Percentiles rank a stretch among this genome's conserved stretches.
Evolutionary conservation across 257 asterid species (phyloP).

Genomic region (Henckelia pumila): DNA sequence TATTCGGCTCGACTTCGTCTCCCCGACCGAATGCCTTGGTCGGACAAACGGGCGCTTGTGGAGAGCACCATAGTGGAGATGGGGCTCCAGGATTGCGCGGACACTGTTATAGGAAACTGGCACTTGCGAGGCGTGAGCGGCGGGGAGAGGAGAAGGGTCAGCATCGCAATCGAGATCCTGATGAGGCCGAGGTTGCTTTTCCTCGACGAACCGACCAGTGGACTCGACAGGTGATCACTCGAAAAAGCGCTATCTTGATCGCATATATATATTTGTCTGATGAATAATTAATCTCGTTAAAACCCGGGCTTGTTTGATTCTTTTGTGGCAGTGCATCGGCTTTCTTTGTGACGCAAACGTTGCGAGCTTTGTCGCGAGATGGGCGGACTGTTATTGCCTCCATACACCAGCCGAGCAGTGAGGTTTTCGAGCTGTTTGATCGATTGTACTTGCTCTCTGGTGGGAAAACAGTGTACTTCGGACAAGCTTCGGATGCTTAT

Average conservation of each 20-base stretch:
- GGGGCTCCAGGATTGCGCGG: constrained; percentile 98
- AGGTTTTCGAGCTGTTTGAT: constrained; percentile 92
- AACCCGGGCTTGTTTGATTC: neutral
- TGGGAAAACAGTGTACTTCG: constrained; percentile 90
- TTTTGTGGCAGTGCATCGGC: constrained; percentile 78
- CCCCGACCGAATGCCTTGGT: constrained; percentile 79
- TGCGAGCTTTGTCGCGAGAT: constrained; percentile 79
- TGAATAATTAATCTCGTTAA: neutral
- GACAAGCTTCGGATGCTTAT: constrained; percentile 84
- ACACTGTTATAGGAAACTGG: constrained; percentile 95
- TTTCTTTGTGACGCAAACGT: constrained; percentile 88
- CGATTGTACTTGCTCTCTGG: constrained; percentile 80
- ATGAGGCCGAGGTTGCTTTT: constrained; percentile 94
- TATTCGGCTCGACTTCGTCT: constrained; percentile 82
- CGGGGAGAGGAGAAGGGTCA: constrained; percentile 89
- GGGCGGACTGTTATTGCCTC: constrained; percentile 97
- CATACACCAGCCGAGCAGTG: constrained; percentile 98
- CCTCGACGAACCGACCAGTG: constrained; percentile 97
- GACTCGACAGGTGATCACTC: constrained; percentile 73
- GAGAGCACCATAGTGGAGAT: constrained; percentile 94
- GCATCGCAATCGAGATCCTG: constrained; percentile 86
- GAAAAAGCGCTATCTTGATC: neutral
- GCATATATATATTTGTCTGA: too few species aligned
- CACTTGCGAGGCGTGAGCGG: constrained; percentile 95
- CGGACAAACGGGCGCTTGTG: constrained; percentile 66